Evolutionary conservation across 108 stramenopile species (phyloP).

Genomic region (Cyclotella distinguenda): DNA sequence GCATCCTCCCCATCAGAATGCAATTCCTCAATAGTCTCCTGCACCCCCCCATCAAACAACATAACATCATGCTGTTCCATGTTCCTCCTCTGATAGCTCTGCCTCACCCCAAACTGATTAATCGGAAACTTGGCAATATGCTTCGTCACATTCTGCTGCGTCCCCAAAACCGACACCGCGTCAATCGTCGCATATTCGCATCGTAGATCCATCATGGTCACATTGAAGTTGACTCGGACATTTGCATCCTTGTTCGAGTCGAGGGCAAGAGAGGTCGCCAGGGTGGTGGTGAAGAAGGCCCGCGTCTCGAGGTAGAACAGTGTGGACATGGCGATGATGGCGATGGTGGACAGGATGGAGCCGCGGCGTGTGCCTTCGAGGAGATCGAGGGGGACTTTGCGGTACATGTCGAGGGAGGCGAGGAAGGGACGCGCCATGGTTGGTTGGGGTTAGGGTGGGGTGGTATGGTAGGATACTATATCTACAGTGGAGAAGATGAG

Average conservation of each 20-base stretch:
- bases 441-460: no score
- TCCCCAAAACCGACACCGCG: constrained; percentile 82
- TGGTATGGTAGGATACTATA: no score
- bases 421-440: constrained; percentile 43
- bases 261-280: constrained; percentile 70
- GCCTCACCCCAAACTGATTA: constrained; percentile 82
- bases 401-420: constrained; percentile 83
- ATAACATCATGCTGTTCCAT: constrained; percentile 77
- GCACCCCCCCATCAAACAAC: constrained; percentile 72
- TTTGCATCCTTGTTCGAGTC: constrained; percentile 66
- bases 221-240: constrained; percentile 89
- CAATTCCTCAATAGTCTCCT: constrained; percentile 85
- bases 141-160: constrained; percentile 93
- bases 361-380: constrained; percentile 80
- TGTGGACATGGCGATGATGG: constrained; percentile 60
- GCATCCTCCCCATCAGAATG: constrained; percentile 87
- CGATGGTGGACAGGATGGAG: constrained; percentile 61
- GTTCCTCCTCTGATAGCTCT: constrained; percentile 86
- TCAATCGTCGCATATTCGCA: constrained; percentile 90
- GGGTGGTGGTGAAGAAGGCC: constrained; percentile 68
- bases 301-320: constrained; percentile 87
- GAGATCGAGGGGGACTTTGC: constrained; percentile 81
- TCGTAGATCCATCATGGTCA: constrained; percentile 88
- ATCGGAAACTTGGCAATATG: constrained; percentile 93
- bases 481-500: no score